Evolutionary conservation across 768 basidiomycete species (phyloP), one percentile per base, ranked within the genome.

Genomic region (Lactifluus piperatus): DNA sequence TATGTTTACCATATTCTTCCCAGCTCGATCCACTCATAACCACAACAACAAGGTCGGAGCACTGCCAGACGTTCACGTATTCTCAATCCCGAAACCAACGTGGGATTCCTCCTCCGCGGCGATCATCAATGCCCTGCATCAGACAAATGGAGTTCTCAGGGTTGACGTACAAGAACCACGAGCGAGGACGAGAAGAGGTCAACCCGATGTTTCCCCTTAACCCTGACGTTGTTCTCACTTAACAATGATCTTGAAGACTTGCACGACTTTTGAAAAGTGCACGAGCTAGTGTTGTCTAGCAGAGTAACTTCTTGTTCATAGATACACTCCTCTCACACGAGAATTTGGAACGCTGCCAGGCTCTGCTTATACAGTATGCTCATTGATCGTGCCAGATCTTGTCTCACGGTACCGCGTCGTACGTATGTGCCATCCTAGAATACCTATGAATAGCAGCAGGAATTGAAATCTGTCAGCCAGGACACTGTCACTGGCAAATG

Each of bases 161-260:
- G 54, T 65, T 26, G 64, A 65, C 4, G 51, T 63, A 13, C 64
- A 65, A 56, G 62, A 56, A 49, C 64, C 62, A 9, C 50, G 51
- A 36, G 26, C 11, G 44, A 54, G 64, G 49, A 30, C 48, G n/a
- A 63, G 60, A 46, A 54, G 57, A 63, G 64, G 60, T 57, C 11
- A 56, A 57, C 39, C 13, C 8, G 16, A 24, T 48, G 11, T 16
- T 41, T 29, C n/a, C 47, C 45, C 50, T 49, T 37, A 30, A 29
- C 47, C 46, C 44, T 41, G 30, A 27, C 32, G 26, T 8, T 9
- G 11, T 34, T 36, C 36, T 30, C n/a, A 55, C 30, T 51, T 32
- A 46, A 39, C 27, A 22, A 60, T 37, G 22, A 45, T n/a, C 39
- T 26, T 26, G 29, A 46, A 53, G 58, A 57, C 22, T 24, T 48